Percentiles rank a stretch among this genome's conserved stretches.
Conservation (phyloP, 495 filamentous ascomycete species). For the Immersiella caudata region DNA sequence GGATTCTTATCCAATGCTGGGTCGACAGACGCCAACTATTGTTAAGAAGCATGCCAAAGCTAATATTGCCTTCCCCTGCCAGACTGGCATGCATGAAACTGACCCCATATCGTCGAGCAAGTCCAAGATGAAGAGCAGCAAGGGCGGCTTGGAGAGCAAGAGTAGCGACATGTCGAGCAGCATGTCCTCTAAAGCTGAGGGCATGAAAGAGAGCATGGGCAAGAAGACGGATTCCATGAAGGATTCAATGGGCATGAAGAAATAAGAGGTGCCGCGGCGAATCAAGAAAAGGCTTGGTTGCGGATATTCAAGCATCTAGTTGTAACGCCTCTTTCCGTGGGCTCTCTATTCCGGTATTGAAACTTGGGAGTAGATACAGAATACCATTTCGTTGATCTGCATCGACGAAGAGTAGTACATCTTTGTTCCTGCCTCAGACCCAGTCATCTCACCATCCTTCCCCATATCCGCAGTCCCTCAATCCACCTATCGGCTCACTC, state of each 20-base stretch:
- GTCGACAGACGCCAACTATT: no score
- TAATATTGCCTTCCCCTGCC: neutral
- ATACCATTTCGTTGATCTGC: no score
- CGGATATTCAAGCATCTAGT: no score
- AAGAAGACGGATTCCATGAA: constrained; percentile 31
- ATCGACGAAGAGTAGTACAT: no score
- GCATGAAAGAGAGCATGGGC: constrained; percentile 23
- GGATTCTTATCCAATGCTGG: neutral
- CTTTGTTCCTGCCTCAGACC: no score
- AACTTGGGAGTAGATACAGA: no score
- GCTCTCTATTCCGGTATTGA: no score
- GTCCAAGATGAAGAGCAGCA: constrained; percentile 18
- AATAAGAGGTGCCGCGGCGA: neutral
- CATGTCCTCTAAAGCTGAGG: constrained; percentile 1
- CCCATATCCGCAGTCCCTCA: neutral
- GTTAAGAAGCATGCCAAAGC: neutral
- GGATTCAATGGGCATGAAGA: constrained; percentile 32
- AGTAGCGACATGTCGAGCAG: neutral
- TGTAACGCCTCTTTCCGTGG: no score
- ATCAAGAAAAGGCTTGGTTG: no score
- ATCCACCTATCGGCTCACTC: neutral
- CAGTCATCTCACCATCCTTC: neutral
- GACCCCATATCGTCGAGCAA: constrained; percentile 13
- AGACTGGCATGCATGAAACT: constrained; percentile 29
- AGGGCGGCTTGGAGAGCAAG: constrained; percentile 18